These are phyloP conservation scores for Ophiocordyceps polyrhachis-furcata DNA, from an alignment of 2,329 filamentous ascomycete species.

Conservation along the genomic window DNA sequence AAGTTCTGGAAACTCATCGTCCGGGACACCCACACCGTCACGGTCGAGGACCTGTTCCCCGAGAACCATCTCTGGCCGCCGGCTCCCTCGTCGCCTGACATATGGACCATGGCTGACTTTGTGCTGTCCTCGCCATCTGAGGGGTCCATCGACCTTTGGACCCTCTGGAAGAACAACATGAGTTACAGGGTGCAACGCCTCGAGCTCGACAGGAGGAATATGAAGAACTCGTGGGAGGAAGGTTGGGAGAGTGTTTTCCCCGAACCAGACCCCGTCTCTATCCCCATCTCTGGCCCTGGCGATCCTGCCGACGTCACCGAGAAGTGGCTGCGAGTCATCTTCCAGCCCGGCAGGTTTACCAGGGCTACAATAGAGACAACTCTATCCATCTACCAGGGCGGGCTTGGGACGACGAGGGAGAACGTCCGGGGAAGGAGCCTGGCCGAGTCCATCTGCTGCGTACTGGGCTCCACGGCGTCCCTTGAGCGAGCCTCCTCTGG, in stretches of 20 bases:
- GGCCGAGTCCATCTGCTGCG: conserved; percentile 56
- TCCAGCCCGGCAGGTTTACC: conserved; percentile 70
- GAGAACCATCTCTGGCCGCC: conserved; percentile 41
- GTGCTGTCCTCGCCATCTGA: conserved; percentile 36
- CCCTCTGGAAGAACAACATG: conserved; percentile 71
- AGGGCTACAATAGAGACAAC: conserved; percentile 66
- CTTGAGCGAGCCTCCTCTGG: conserved; percentile 42
- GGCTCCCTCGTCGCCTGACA: conserved; percentile 49
- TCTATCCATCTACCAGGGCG: conserved; percentile 62
- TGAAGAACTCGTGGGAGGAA: conserved; percentile 41
- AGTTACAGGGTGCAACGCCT: conserved; percentile 58
- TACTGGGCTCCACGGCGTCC: conserved; percentile 50
- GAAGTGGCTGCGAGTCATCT: conserved; percentile 70
- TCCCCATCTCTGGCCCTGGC: conserved; percentile 39
- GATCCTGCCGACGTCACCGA: conserved; percentile 56
- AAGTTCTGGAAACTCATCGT: conserved; percentile 74
- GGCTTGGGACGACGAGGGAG: conserved; percentile 19
- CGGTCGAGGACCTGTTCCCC: conserved; percentile 55
- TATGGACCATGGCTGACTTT: conserved; percentile 70
- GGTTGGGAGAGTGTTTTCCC: conserved; percentile 53
- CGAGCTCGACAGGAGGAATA: conserved; percentile 49
- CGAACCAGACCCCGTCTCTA: conserved; percentile 34
- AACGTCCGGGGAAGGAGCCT: conserved; percentile 35
- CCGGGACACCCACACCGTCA: conserved; percentile 41
- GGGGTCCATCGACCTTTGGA: conserved; percentile 47